Percentiles rank a stretch among this genome's conserved stretches.
Conservation (phyloP, 2,329 filamentous ascomycete genomes). For the Fusarium sp. region DNA sequence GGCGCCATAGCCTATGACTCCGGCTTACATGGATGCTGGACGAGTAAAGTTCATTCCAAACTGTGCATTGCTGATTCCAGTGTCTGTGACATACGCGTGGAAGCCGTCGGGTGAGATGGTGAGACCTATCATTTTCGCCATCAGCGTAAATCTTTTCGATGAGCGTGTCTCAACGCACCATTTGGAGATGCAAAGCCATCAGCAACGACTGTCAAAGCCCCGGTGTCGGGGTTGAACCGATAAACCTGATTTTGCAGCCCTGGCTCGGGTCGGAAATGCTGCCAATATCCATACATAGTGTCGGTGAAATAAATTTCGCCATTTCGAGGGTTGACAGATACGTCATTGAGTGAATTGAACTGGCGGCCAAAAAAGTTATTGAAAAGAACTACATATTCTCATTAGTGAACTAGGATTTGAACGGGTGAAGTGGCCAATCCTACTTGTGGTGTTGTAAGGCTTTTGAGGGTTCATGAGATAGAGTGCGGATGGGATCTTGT, state of each 20-base stretch:
- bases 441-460: slow-evolving; percentile 61
- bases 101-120: slow-evolving; percentile 64
- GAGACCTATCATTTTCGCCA: slow-evolving; percentile 50
- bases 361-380: slow-evolving; percentile 68
- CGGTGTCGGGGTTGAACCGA: slow-evolving; percentile 60
- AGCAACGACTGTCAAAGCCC: slow-evolving; percentile 63
- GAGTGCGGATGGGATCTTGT: slow-evolving; percentile 40
- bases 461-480: slow-evolving; percentile 45
- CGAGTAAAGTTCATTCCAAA: slow-evolving; percentile 53
- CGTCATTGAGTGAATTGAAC: slow-evolving; percentile 69
- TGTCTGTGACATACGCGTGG: slow-evolving; percentile 65
- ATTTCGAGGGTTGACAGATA: slow-evolving; percentile 61
- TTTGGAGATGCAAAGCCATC: slow-evolving; percentile 66
- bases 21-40: slow-evolving; percentile 58
- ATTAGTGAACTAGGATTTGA: neutral
- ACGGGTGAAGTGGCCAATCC: fast-evolving
- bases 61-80: slow-evolving; percentile 56
- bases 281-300: slow-evolving; percentile 65
- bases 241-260: slow-evolving; percentile 67
- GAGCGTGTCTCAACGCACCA: slow-evolving; percentile 45
- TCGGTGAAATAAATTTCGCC: slow-evolving; percentile 73
- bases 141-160: neutral
- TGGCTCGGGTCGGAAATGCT: slow-evolving; percentile 64
- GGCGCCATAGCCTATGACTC: fast-evolving
- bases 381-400: slow-evolving; percentile 53